Percentiles rank a stretch among this genome's conserved stretches.
phyloP scores from a whole-genome alignment of 2,329 filamentous ascomycete genomes.

The Didymella keratinophila region DNA sequence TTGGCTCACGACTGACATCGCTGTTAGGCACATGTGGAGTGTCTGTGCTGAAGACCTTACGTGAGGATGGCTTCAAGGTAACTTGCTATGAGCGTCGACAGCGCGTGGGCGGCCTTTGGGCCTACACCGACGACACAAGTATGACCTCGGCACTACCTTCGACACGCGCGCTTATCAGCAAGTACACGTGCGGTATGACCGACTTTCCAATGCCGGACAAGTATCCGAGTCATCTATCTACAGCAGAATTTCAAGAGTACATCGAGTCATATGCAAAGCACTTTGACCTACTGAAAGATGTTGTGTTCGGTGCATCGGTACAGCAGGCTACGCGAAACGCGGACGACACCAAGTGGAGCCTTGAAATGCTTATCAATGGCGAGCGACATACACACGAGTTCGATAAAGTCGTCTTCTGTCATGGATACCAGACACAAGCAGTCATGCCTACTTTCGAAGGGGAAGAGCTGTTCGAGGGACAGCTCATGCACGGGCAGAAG shows the following conservation, averaged over 20 bases:
- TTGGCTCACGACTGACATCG: neutral
- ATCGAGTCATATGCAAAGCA: neutral
- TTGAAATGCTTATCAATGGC: neutral
- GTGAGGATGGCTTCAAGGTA: neutral
- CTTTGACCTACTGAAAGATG: neutral
- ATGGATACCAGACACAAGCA: neutral
- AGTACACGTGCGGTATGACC: neutral
- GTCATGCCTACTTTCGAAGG: neutral
- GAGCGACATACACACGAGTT: neutral
- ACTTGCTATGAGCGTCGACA: neutral
- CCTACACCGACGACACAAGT: neutral
- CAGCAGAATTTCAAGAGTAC: neutral
- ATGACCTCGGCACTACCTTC: neutral
- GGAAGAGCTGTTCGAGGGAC: neutral
- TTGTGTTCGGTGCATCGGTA: neutral
- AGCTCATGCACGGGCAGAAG: neutral
- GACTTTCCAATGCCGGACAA: neutral
- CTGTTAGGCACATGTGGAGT: neutral
- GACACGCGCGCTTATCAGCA: neutral
- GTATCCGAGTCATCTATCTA: neutral
- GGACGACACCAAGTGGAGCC: neutral
- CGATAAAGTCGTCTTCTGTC: neutral
- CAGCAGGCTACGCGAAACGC: neutral
- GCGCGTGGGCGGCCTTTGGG: neutral
- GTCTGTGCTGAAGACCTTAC: neutral